Evolutionary conservation across 2,329 filamentous ascomycete genomes (phyloP).

Genomic region (Aspergillus eucalypticola): DNA sequence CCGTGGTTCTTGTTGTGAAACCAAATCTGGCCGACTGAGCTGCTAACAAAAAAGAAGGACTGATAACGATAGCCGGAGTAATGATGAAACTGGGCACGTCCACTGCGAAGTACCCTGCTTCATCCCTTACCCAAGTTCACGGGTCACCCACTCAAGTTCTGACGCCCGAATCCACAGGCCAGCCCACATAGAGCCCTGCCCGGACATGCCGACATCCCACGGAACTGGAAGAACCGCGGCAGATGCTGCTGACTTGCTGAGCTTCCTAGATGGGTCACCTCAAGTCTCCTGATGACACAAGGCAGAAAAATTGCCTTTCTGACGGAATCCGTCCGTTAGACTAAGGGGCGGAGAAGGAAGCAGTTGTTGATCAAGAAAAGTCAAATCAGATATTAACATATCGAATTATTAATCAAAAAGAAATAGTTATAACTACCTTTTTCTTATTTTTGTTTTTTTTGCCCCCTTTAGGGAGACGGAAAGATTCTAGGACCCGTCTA

Average conservation of each 20-base stretch:
- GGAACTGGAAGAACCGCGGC: background rate
- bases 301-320: background rate
- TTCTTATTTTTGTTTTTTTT: no score
- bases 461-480: background rate
- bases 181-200: background rate
- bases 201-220: background rate
- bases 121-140: conserved; percentile 1
- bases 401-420: no score
- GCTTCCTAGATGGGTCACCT: background rate
- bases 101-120: background rate
- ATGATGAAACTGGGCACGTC: background rate
- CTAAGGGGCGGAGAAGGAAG: background rate
- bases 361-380: background rate
- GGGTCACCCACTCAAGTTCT: background rate
- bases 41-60: background rate
- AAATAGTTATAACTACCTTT: no score
- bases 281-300: background rate
- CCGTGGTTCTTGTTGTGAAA: background rate
- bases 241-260: background rate
- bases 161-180: background rate
- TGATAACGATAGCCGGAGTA: background rate
- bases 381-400: no score
- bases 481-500: background rate
- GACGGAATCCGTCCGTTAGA: conserved; percentile 4
- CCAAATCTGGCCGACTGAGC: background rate